Percentiles rank a stretch among this genome's conserved stretches.
These are phyloP conservation scores for Nyctanthes arbortristis DNA, from an alignment of 257 asterid species.

Conservation along the genomic window DNA sequence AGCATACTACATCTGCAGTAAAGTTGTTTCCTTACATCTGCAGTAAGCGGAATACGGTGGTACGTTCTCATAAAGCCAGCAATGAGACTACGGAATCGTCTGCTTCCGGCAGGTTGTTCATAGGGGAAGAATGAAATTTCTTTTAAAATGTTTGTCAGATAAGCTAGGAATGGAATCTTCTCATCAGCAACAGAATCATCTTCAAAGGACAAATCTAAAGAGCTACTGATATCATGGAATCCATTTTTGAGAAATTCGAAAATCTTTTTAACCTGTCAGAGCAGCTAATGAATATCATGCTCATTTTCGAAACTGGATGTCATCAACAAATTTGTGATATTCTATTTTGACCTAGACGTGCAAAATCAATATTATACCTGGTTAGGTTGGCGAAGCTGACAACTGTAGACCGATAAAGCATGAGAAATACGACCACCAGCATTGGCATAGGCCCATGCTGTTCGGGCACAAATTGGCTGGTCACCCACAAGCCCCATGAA, in stretches of 20 bases:
- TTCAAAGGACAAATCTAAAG: slow-evolving; percentile 89
- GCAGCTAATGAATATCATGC: slow-evolving; percentile 31
- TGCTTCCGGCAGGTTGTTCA: slow-evolving; percentile 97
- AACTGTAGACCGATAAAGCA: slow-evolving; percentile 93
- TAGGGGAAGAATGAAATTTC: slow-evolving; percentile 76
- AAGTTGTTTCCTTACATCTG: slow-evolving; percentile 66
- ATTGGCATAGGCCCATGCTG: slow-evolving; percentile 98
- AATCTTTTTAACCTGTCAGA: slow-evolving; percentile 79
- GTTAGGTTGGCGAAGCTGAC: slow-evolving; percentile 89
- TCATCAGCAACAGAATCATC: slow-evolving; percentile 99
- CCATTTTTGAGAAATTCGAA: slow-evolving; percentile 90
- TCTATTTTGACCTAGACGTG: slow-evolving; percentile 6
- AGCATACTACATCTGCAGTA: slow-evolving; percentile 7
- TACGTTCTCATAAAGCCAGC: slow-evolving; percentile 90
- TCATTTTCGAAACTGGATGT: slow-evolving; percentile 18
- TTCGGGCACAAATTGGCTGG: slow-evolving; percentile 96
- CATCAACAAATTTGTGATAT: slow-evolving; percentile 8
- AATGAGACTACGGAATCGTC: slow-evolving; percentile 77
- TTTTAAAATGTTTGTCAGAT: slow-evolving; percentile 85
- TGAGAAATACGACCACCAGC: slow-evolving; percentile 97
- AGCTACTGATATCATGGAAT: slow-evolving; percentile 84
- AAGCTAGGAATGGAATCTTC: slow-evolving; percentile 95
- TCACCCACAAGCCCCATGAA: slow-evolving; percentile 99
- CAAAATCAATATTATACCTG: slow-evolving; percentile 49
- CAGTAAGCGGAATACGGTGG: slow-evolving; percentile 87